Percentiles rank a stretch among this genome's conserved stretches.
phyloP scores from a whole-genome alignment of 805 yeast genomes.

The Candida insectorum region DNA sequence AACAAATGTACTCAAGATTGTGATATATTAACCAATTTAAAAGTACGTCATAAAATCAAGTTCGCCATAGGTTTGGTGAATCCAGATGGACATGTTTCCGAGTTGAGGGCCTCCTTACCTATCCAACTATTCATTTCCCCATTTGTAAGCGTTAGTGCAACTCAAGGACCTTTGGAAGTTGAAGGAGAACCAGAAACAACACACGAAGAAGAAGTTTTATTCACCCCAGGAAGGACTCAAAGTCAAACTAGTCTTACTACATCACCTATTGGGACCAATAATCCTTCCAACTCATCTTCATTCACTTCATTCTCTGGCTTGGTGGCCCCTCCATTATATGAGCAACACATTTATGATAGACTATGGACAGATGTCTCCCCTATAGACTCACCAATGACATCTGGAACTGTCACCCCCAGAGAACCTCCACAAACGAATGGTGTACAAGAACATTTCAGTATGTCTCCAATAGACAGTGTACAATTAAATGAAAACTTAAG shows the following conservation, averaged over 20 bases:
- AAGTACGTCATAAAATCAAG: conserved; percentile 85
- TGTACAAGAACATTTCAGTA: conserved; percentile 11
- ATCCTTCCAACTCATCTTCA: conserved; percentile 25
- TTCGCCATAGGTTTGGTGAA: conserved; percentile 76
- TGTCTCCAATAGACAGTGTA: conserved; percentile 38
- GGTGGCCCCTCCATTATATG: conserved; percentile 85
- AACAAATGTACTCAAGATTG: conserved; percentile 85
- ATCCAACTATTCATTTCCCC: conserved; percentile 74
- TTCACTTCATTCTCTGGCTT: conserved; percentile 36
- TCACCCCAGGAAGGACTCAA: conserved; percentile 18
- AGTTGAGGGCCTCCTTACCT: conserved; percentile 87
- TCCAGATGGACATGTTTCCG: conserved; percentile 91
- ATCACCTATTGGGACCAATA: conserved; percentile 1
- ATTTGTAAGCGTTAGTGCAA: conserved; percentile 67
- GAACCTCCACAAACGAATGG: conserved; percentile 1
- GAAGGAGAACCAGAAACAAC: conserved; percentile 5
- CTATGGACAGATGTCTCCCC: conserved; percentile 68
- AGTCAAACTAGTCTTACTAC: conserved; percentile 20
- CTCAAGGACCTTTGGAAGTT: conserved; percentile 10
- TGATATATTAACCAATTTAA: conserved; percentile 61
- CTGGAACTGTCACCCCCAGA: conserved; percentile 41
- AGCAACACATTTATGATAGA: conserved; percentile 75
- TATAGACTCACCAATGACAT: conserved; percentile 40
- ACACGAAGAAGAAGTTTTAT: conserved; percentile 33
- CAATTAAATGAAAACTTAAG: conserved; percentile 51